Evolutionary conservation across 768 basidiomycete species (phyloP).

Genomic region (Scleroderma bovista): DNA sequence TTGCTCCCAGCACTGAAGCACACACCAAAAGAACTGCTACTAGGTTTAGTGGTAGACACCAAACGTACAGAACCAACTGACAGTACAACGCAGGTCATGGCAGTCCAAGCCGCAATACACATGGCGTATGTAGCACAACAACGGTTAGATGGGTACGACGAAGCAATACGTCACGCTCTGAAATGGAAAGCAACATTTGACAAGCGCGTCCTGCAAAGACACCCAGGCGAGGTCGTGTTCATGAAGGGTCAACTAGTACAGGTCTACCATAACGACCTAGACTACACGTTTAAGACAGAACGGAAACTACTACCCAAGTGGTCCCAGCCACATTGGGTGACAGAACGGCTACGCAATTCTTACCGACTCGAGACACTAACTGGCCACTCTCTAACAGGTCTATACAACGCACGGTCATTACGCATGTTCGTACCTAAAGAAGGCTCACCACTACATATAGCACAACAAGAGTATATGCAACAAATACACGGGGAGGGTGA

Average conservation of each 20-base stretch:
- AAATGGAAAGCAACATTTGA: slow-evolving; percentile 17
- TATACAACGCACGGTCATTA: neutral
- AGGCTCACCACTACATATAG: neutral
- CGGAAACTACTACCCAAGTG: slow-evolving; percentile 28
- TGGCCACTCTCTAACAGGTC: neutral
- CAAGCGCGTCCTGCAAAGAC: slow-evolving; percentile 13
- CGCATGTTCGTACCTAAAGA: neutral
- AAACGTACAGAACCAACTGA: neutral
- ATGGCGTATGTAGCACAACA: slow-evolving; percentile 29
- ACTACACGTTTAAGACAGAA: slow-evolving; percentile 22
- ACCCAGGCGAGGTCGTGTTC: slow-evolving; percentile 21
- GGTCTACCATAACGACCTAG: slow-evolving; percentile 22
- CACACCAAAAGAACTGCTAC: slow-evolving; percentile 29
- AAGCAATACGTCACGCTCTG: slow-evolving; percentile 17
- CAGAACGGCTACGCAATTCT: slow-evolving; percentile 11
- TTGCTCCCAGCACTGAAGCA: slow-evolving; percentile 15
- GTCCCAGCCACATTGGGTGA: slow-evolving; percentile 22
- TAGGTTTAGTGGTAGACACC: slow-evolving; percentile 28
- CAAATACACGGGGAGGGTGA: too few species aligned
- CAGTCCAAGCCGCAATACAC: slow-evolving; percentile 6
- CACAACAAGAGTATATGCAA: too few species aligned
- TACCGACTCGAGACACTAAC: slow-evolving; percentile 20
- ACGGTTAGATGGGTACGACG: slow-evolving; percentile 23
- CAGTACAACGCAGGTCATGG: slow-evolving; percentile 10
- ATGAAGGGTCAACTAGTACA: slow-evolving; percentile 28